Percentiles rank a stretch among this genome's conserved stretches.
phyloP scores from a whole-genome alignment of 495 filamentous ascomycete species.

The Aspergillus haitiensis region DNA sequence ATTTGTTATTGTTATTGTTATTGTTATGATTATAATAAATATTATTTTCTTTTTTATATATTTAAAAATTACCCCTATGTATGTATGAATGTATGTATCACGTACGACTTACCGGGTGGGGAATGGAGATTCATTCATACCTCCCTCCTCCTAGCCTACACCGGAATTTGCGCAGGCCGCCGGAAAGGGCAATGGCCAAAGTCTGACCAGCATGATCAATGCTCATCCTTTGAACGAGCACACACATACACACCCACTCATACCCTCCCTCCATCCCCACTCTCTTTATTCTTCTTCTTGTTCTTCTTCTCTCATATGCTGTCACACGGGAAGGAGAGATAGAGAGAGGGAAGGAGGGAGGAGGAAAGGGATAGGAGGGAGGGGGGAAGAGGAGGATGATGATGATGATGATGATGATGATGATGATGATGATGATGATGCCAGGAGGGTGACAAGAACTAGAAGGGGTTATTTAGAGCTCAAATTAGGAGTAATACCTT shows the following conservation, averaged over 20 bases:
- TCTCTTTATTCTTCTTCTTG: too few species aligned
- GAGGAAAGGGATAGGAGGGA: not conserved
- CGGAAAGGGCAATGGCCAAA: conserved; percentile 30
- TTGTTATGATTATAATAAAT: too few species aligned
- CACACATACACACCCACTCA: conserved; percentile 1
- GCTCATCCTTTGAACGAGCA: conserved; percentile 2
- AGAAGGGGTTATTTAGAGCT: too few species aligned
- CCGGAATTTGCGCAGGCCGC: conserved; percentile 27
- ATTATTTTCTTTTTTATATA: not conserved
- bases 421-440: not conserved
- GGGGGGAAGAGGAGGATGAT: not conserved
- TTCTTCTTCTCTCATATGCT: too few species aligned
- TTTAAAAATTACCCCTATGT: not conserved
- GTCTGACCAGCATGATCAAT: conserved; percentile 9
- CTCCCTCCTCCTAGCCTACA: not conserved
- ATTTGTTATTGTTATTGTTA: too few species aligned
- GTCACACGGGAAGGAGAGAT: too few species aligned
- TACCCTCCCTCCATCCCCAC: not conserved
- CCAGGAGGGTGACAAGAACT: not conserved
- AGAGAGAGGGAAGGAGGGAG: not conserved
- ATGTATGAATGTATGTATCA: conserved; percentile 11
- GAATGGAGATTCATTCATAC: conserved; percentile 17
- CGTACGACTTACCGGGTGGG: conserved; percentile 4
- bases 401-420: not conserved
- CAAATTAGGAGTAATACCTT: too few species aligned